A percentile compares a stretch with the other conserved stretches of the same genome.
Conservation (phyloP, 345 rosid genomes). For the Syzygium aqueum region DNA sequence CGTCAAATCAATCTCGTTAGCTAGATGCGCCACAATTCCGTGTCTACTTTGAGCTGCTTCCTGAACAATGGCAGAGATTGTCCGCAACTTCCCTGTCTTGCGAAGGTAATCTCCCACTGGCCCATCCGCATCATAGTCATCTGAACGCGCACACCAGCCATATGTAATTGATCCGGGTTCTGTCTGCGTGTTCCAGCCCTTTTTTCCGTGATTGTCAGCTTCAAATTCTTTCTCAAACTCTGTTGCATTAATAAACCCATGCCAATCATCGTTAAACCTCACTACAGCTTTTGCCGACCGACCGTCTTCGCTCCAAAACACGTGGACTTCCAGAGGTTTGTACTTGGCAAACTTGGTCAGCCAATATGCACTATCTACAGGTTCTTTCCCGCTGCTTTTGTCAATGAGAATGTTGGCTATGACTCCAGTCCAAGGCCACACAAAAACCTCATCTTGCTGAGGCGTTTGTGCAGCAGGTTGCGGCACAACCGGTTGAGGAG, state of each 20-base stretch:
- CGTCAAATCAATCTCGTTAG: slow-evolving; percentile 32
- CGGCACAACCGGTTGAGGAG: slow-evolving; percentile 8
- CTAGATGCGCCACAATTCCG: slow-evolving; percentile 38
- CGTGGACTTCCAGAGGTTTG: slow-evolving; percentile 44
- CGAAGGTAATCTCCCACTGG: slow-evolving; percentile 65
- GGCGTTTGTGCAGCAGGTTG: slow-evolving; percentile 14
- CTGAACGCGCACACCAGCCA: slow-evolving; percentile 82
- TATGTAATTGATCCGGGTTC: slow-evolving; percentile 27
- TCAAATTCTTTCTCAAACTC: slow-evolving; percentile 66
- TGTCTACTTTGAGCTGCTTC: slow-evolving; percentile 32
- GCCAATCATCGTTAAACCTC: slow-evolving; percentile 50
- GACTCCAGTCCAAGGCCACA: slow-evolving; percentile 90
- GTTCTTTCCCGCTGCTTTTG: slow-evolving; percentile 1
- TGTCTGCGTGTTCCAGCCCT: slow-evolving; percentile 38
- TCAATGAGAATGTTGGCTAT: slow-evolving; percentile 26
- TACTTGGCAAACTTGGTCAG: slow-evolving; percentile 42
- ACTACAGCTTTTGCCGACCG: slow-evolving; percentile 38
- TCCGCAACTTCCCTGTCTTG: slow-evolving; percentile 44
- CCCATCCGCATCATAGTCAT: slow-evolving; percentile 49
- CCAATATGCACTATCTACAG: slow-evolving; percentile 41
- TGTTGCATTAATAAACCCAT: slow-evolving; percentile 43
- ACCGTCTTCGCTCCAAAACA: slow-evolving; percentile 35
- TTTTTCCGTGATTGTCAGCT: slow-evolving; percentile 28
- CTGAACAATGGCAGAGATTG: slow-evolving; percentile 36
- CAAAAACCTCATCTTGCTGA: slow-evolving; percentile 33